Base-by-base conservation (phyloP, 2,329 filamentous ascomycete genomes). In the Diaporthe sp. region DNA sequence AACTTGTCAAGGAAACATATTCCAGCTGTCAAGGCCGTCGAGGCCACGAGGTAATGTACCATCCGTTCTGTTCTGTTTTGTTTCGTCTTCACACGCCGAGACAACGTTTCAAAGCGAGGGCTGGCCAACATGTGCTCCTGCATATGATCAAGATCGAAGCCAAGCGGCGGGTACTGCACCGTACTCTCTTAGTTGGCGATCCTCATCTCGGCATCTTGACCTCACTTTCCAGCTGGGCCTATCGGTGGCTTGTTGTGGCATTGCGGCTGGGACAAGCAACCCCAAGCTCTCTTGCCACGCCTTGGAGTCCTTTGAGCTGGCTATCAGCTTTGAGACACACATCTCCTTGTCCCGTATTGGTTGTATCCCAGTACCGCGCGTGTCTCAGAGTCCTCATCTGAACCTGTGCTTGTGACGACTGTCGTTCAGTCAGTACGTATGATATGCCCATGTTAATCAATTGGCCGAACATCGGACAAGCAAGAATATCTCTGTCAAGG, bases 91-190 rank as follows among this genome's bases (percentile, higher is more conserved):
- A 58, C 55, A n/a, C 0, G 34, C 57, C 57, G 37, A 61, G 58
- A 61, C 58, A 61, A 28, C 31, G 39, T 61, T 44, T 19, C 37
- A 31, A 31, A 57, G 53, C 9, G 8, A 17, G 28, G 19, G 5
- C 22, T 42, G 58, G 7, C 12, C 37, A 61, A 4, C 37, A 25
- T 22, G 57, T 39, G 58, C 12, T 61, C 39, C 39, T 39, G 57
- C 57, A 39, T 42, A 17, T 42, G 34, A 25, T 31, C 58, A 61
- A 60, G 57, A 60, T 42, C 57, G 57, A 42, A 61, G 58, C 58
- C 58, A 61, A 61, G 58, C 22, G n/a, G 58, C n/a, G 37, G 37
- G 37, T 61, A n/a, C 58, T 42, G 58, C 34, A 42, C 12, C 22
- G 34, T 7, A 8, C 12, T 42, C 7, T 42, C 10, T 42, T 42